Evolutionary conservation across 2,329 filamentous ascomycete species (phyloP).

Genomic region (Colletotrichum higginsianum): DNA sequence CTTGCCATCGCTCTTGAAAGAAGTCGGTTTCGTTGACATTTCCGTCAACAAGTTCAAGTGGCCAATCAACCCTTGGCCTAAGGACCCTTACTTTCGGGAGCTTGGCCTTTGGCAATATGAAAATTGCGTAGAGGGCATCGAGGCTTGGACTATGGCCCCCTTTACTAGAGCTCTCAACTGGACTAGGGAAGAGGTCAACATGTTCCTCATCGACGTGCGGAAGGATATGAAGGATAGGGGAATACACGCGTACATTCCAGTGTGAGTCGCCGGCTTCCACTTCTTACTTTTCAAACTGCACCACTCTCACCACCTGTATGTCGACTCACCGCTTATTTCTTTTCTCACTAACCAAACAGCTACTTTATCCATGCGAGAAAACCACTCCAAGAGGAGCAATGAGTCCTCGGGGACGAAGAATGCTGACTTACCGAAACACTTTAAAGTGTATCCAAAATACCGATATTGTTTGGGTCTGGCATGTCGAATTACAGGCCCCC

Average conservation of each 20-base stretch:
- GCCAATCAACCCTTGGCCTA: conserved; percentile 67
- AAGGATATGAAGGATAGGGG: conserved; percentile 46
- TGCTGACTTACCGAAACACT: not conserved
- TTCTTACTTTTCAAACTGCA: not conserved
- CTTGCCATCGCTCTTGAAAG: conserved; percentile 54
- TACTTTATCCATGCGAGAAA: not conserved
- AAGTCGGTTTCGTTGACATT: conserved; percentile 69
- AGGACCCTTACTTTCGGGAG: conserved; percentile 65
- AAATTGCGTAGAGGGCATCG: conserved; percentile 46
- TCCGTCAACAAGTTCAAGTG: conserved; percentile 62
- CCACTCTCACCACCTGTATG: too few species aligned
- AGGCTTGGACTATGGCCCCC: conserved; percentile 49
- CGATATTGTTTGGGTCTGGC: not conserved
- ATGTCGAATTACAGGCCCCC: not conserved
- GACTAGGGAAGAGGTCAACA: conserved; percentile 44
- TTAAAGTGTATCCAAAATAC: not conserved
- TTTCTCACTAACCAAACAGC: not conserved
- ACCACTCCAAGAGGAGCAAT: not conserved
- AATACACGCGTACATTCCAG: conserved; percentile 48
- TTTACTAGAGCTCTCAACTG: conserved; percentile 49
- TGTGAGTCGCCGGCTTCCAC: conserved; percentile 41
- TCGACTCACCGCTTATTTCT: not conserved
- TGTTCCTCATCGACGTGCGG: conserved; percentile 46
- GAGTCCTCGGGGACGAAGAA: too few species aligned
- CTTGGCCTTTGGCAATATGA: conserved; percentile 49